Conservation (phyloP, 805 yeast genomes). For the Candida ovalis region DNA sequence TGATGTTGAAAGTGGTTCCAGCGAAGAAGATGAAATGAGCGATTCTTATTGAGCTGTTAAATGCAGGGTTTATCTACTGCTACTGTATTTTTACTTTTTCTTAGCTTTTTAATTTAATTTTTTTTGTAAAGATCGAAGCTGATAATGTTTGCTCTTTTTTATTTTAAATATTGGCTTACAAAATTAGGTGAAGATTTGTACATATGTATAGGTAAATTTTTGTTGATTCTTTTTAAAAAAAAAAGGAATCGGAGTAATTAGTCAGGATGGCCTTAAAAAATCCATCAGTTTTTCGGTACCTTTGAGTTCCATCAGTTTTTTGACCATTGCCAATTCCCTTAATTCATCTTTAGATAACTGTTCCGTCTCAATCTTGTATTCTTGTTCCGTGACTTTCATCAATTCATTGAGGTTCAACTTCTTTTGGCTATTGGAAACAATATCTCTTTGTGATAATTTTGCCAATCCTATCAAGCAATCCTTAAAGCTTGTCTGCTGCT, state of each 20-base stretch:
- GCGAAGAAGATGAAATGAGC: background rate
- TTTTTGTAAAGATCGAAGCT: too few relatives aligned
- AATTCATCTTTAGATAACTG: constrained; percentile 37
- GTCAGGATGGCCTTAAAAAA: constrained; percentile 41
- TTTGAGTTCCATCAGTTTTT: constrained; percentile 58
- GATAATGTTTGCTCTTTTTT: too few relatives aligned
- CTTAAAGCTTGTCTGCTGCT: constrained; percentile 8
- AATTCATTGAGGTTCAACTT: constrained; percentile 45
- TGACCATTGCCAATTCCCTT: constrained; percentile 50
- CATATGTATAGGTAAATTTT: background rate
- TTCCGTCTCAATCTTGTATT: constrained; percentile 15
- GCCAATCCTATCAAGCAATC: constrained; percentile 32
- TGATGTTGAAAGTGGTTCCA: background rate
- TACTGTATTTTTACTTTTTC: too few relatives aligned
- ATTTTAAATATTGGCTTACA: too few relatives aligned
- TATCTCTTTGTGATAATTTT: constrained; percentile 31
- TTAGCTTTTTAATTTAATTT: too few relatives aligned
- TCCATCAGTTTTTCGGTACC: constrained; percentile 63
- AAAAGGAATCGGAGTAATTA: background rate
- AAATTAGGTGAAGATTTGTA: too few relatives aligned
- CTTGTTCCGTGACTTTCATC: constrained; percentile 35
- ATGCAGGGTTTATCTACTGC: too few relatives aligned
- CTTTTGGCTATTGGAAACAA: constrained; percentile 27
- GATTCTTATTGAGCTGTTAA: background rate
- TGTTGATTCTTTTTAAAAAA: background rate